phyloP scores from a whole-genome alignment of 306 rosid species.

The Gastrolobium villosum region DNA sequence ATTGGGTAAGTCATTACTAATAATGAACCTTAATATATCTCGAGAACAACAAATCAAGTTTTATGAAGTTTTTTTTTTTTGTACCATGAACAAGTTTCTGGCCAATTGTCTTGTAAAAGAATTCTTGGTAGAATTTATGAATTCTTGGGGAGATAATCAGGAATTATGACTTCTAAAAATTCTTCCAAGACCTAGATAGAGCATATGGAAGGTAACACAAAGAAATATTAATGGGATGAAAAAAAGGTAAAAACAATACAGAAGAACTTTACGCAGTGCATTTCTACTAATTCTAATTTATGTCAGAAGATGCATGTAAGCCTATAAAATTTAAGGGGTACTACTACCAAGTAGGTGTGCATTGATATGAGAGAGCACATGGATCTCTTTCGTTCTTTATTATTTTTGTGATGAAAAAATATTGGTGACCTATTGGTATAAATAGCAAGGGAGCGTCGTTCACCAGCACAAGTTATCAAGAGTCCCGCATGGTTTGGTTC shows the following conservation, averaged over 20 bases:
- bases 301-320: not conserved
- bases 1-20: slow-evolving; percentile 40
- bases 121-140: not conserved
- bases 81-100: not conserved
- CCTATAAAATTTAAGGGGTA: not conserved
- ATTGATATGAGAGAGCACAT: not conserved
- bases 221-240: not conserved
- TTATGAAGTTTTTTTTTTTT: not conserved
- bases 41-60: not conserved
- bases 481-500: no score
- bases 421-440: no score
- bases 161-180: slow-evolving; percentile 20
- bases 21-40: not conserved
- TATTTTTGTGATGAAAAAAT: no score
- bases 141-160: slow-evolving; percentile 24
- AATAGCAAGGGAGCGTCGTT: no score
- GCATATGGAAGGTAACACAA: slow-evolving; percentile 20
- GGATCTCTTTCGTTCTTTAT: no score
- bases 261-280: slow-evolving; percentile 6
- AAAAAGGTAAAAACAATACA: not conserved
- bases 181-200: slow-evolving; percentile 33
- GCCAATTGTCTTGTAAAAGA: not conserved
- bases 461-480: no score
- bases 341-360: not conserved
- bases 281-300: not conserved